Conservation (phyloP, 2,329 filamentous ascomycete genomes). For the Clonostachys sp. region DNA sequence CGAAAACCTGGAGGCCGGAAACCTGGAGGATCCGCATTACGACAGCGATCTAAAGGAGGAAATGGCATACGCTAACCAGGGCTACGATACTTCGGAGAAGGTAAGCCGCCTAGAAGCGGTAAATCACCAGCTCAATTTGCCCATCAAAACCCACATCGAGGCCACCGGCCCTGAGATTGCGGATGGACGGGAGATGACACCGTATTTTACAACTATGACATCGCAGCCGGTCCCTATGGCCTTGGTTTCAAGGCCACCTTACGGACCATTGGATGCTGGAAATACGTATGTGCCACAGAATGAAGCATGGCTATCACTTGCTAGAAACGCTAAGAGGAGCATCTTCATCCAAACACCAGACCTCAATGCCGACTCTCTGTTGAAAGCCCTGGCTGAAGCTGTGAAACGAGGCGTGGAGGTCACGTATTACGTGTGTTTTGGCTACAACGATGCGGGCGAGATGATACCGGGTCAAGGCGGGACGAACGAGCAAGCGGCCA, state of each 20-base stretch:
- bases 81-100: slow-evolving; percentile 39
- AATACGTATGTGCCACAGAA: slow-evolving; percentile 68
- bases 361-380: slow-evolving; percentile 65
- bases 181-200: slow-evolving; percentile 55
- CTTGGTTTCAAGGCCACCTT: slow-evolving; percentile 64
- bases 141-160: slow-evolving; percentile 42
- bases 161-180: slow-evolving; percentile 49
- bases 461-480: slow-evolving; percentile 72
- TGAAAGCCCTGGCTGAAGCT: slow-evolving; percentile 60
- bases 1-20: slow-evolving; percentile 12
- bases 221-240: slow-evolving; percentile 64
- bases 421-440: slow-evolving; percentile 68
- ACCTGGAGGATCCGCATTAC: slow-evolving; percentile 58
- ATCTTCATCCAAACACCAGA: slow-evolving; percentile 80
- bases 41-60: slow-evolving; percentile 58
- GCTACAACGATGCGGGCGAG: slow-evolving; percentile 76
- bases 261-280: slow-evolving; percentile 57
- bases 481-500: slow-evolving; percentile 67
- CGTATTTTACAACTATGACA: slow-evolving; percentile 44
- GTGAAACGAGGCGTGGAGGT: slow-evolving; percentile 64
- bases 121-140: slow-evolving; percentile 62
- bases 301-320: slow-evolving; percentile 65
- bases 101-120: slow-evolving; percentile 55
- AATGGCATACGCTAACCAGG: slow-evolving; percentile 54
- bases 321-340: slow-evolving; percentile 56